Conservation (phyloP, 2,329 filamentous ascomycete genomes). For the Capronia americana region DNA sequence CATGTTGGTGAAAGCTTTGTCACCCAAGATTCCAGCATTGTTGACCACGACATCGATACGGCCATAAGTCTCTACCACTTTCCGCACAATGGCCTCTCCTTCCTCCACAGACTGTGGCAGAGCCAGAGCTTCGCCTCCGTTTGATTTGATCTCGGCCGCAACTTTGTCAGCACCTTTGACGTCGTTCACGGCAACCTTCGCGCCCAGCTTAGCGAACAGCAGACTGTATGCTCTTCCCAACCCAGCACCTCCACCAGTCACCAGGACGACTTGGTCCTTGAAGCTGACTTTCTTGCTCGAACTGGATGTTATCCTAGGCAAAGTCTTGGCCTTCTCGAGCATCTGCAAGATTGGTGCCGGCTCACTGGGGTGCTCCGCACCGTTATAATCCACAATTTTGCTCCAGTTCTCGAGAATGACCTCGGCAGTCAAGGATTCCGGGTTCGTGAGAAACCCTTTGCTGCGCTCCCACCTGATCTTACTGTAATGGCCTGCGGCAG, state of each 20-base stretch:
- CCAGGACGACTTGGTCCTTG: constrained; percentile 79
- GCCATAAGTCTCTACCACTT: constrained; percentile 87
- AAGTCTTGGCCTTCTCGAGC: constrained; percentile 79
- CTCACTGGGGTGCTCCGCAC: constrained; percentile 82
- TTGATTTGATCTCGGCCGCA: constrained; percentile 87
- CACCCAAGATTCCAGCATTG: constrained; percentile 95
- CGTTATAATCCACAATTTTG: constrained; percentile 81
- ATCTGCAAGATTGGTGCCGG: constrained; percentile 85
- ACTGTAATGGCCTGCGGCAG: constrained; percentile 86
- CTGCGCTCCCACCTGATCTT: constrained; percentile 96
- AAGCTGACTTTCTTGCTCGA: constrained; percentile 77
- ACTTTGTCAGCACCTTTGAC: constrained; percentile 85
- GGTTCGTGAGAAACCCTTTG: constrained; percentile 83
- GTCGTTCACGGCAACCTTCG: constrained; percentile 90
- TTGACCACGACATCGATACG: constrained; percentile 95
- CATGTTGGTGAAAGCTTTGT: constrained; percentile 99
- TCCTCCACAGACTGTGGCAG: constrained; percentile 94
- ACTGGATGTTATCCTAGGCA: constrained; percentile 71
- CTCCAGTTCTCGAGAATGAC: constrained; percentile 88
- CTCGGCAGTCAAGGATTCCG: constrained; percentile 86
- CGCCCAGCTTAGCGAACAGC: constrained; percentile 81
- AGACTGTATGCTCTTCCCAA: constrained; percentile 88
- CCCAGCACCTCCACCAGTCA: constrained; percentile 85
- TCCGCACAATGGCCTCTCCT: constrained; percentile 86
- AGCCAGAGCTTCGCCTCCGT: constrained; percentile 85